A percentile compares a stretch with the other conserved stretches of the same genome.
Evolutionary conservation across 208 protist species (phyloP).

Genomic region (Phytomonas francai): DNA sequence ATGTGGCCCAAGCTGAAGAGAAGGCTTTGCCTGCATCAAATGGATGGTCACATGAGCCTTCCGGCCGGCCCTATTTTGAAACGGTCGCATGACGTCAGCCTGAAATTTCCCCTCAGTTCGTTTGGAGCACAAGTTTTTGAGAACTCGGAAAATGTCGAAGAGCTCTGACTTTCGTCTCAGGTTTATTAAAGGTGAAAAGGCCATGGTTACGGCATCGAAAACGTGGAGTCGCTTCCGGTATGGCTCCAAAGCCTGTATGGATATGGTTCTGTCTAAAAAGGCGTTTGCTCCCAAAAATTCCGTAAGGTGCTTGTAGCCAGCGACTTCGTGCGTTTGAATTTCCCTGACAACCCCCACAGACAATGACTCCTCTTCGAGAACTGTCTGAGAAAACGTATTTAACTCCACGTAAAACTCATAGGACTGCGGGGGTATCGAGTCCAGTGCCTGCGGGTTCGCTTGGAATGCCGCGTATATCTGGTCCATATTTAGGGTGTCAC

Average conservation of each 20-base stretch:
- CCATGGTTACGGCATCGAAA: constrained; percentile 61
- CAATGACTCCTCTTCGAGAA: constrained; percentile 18
- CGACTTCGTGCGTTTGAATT: constrained; percentile 64
- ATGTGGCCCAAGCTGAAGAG: constrained; percentile 39
- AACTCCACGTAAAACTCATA: constrained; percentile 83
- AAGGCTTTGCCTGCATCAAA: constrained; percentile 73
- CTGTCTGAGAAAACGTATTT: constrained; percentile 53
- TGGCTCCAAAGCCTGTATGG: constrained; percentile 43
- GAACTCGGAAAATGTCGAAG: constrained; percentile 68
- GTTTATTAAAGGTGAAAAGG: constrained; percentile 75
- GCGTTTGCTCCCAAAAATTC: constrained; percentile 41
- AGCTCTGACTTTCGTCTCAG: constrained; percentile 62
- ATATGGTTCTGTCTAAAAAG: constrained; percentile 35
- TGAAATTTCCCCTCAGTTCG: constrained; percentile 72
- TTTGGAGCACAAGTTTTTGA: constrained; percentile 71
- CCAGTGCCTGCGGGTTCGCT: constrained; percentile 20
- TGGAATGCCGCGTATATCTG: constrained; percentile 52
- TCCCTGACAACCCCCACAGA: constrained; percentile 8
- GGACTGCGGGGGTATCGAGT: constrained; percentile 20
- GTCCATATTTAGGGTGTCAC: constrained; percentile 27
- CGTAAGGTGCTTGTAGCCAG: constrained; percentile 41
- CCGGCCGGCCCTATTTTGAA: constrained; percentile 47
- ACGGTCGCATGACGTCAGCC: constrained; percentile 72
- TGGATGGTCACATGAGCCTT: constrained; percentile 80
- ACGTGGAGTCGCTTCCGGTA: constrained; percentile 61